Evolutionary conservation across 345 rosid genomes (phyloP), one percentile per base, ranked within the genome.

Genomic region (Melaleuca alternifolia): DNA sequence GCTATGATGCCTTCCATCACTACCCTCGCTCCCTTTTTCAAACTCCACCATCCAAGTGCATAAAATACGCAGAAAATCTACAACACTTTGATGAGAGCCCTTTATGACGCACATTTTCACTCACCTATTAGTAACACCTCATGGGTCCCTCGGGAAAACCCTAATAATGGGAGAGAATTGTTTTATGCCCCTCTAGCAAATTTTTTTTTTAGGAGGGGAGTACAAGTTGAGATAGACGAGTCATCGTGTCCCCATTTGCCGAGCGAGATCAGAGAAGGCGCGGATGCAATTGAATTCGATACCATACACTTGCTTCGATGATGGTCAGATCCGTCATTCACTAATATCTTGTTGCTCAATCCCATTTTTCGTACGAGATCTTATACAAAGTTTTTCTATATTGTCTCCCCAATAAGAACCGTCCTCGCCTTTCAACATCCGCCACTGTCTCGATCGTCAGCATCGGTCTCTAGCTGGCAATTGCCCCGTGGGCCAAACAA

Each of bases 311-410:
- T 24, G 26, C 5, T 24, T 54, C 11, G 3, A 7, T 23, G 11
- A 54, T 11, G 1, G 11, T 9, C 18, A 48, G 13, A 33, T 33
- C 10, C 0, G 2, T 65, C 46, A 0, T 6, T 0, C 6, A 0
- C 1, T 2, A 1, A 59, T 2, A 7, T 26, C 71, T 18, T 9
- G 4, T 71, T 16, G 24, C 6, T 10, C 5, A 13, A 28, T 56
- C 4, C 1, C 10, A 24, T 2, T 4, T 10, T 56, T 56, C 2
- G 2, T 56, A 5, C 0, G 28, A 6, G 24, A 56, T 24, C 24
- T 56, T 0, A 24, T 24, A 28, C 24, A 26, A 23, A 56, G 61
- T 56, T 56, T 1, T n/a, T n/a, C n/a, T n/a, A n/a, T n/a, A 5
- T 30, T 2, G 28, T 7, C 37, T n/a, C n/a, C n/a, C n/a, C n/a